Conservation (phyloP, 352 stramenopile species). For the Phytophthora chlamydospora region DNA sequence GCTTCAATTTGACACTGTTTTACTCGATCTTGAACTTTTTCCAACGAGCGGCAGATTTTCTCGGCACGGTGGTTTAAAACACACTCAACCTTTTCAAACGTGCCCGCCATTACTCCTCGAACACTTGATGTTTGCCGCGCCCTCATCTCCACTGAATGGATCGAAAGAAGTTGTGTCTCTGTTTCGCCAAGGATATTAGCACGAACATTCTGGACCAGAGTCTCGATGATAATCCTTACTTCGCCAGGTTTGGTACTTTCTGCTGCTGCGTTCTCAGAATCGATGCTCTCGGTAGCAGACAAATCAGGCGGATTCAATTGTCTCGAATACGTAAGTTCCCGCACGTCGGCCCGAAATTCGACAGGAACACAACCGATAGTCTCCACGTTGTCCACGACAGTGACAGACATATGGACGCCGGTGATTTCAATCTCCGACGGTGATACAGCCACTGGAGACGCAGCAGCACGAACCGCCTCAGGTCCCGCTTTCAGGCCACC, state of each 20-base stretch:
- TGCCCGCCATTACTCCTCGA: constrained; percentile 20
- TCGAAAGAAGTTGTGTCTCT: constrained; percentile 21
- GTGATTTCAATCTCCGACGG: constrained; percentile 33
- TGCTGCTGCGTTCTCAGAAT: background rate
- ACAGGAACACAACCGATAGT: constrained; percentile 17
- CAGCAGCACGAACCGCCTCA: background rate
- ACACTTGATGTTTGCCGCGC: constrained; percentile 22
- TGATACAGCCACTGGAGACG: background rate
- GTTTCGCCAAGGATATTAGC: constrained; percentile 19
- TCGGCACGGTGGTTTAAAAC: constrained; percentile 29
- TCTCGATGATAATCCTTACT: constrained; percentile 19
- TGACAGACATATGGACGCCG: constrained; percentile 17
- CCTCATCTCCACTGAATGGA: constrained; percentile 17
- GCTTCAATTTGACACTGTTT: constrained; percentile 23
- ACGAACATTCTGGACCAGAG: constrained; percentile 17
- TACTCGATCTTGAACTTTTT: constrained; percentile 20
- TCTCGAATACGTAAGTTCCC: constrained; percentile 11
- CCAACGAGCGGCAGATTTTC: constrained; percentile 25
- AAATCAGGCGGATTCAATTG: background rate
- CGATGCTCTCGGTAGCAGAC: background rate
- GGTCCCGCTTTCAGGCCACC: background rate
- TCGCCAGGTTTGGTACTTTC: background rate
- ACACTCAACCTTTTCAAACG: constrained; percentile 21
- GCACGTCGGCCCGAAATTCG: constrained; percentile 24
- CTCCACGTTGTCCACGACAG: constrained; percentile 31